A percentile compares a stretch with the other conserved stretches of the same genome.
Evolutionary conservation across 177 flowering plant genomes (phyloP).

Genomic region (Vitis hybrid): DNA sequence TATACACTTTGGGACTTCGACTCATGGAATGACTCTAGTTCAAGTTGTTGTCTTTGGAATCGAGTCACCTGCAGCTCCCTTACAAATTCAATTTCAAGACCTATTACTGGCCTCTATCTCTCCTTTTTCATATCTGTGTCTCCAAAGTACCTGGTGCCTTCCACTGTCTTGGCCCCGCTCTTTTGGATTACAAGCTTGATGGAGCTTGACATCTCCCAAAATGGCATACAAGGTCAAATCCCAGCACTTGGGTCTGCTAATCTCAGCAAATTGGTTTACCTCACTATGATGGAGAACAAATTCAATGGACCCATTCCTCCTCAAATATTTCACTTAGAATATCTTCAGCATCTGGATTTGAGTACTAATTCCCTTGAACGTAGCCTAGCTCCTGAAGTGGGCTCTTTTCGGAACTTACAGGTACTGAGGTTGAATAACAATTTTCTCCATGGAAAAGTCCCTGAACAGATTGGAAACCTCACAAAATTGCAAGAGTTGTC

Average conservation of each 20-base stretch:
- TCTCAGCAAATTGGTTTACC: slow-evolving; percentile 32
- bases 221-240: slow-evolving; percentile 33
- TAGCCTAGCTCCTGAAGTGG: slow-evolving; percentile 22
- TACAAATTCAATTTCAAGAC: slow-evolving; percentile 1
- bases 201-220: slow-evolving; percentile 38
- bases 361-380: slow-evolving; percentile 28
- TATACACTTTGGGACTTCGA: background rate
- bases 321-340: slow-evolving; percentile 27
- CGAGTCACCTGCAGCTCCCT: slow-evolving; percentile 23
- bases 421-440: slow-evolving; percentile 32
- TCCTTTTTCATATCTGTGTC: background rate
- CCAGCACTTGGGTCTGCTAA: slow-evolving; percentile 31
- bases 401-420: slow-evolving; percentile 29
- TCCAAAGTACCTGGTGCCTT: background rate
- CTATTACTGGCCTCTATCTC: slow-evolving; percentile 31
- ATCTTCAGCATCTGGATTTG: slow-evolving; percentile 37
- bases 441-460: slow-evolving; percentile 20
- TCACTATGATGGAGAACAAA: slow-evolving; percentile 30
- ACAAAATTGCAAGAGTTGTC: slow-evolving; percentile 23
- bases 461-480: slow-evolving; percentile 40
- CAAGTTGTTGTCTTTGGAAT: slow-evolving; percentile 47
- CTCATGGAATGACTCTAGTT: slow-evolving; percentile 33
- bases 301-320: slow-evolving; percentile 42
- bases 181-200: slow-evolving; percentile 30
- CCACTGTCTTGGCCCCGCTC: slow-evolving; percentile 28